A percentile compares a stretch with the other conserved stretches of the same genome.
Evolutionary conservation across 2,329 filamentous ascomycete genomes (phyloP).

Genomic region (Aspergillus pseudoviridinutans): DNA sequence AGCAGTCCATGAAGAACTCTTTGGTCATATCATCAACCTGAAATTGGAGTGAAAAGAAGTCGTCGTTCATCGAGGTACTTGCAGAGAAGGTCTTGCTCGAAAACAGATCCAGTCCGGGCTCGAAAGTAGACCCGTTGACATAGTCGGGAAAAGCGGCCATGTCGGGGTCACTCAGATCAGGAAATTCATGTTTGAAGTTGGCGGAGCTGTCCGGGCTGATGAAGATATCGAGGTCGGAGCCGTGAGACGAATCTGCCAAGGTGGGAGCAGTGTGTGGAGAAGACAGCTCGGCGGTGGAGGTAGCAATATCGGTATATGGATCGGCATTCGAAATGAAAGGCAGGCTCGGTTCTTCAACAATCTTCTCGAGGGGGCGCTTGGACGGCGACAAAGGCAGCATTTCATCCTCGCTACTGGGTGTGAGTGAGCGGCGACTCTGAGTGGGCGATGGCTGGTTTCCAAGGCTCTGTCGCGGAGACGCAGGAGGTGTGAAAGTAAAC

Average conservation of each 20-base stretch:
- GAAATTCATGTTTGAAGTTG: conserved; percentile 29
- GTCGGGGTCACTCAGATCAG: conserved; percentile 24
- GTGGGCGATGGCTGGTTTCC: conserved; percentile 36
- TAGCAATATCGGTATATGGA: conserved; percentile 27
- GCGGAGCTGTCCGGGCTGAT: conserved; percentile 32
- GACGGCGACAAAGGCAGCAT: conserved; percentile 34
- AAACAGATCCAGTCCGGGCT: conserved; percentile 30
- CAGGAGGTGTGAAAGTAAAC: conserved; percentile 46
- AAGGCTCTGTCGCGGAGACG: conserved; percentile 42
- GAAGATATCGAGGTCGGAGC: conserved; percentile 40
- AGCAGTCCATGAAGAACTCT: conserved; percentile 22
- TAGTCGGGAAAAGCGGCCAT: conserved; percentile 35
- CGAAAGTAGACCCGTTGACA: conserved; percentile 29
- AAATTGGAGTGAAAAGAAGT: conserved; percentile 38
- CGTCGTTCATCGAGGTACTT: conserved; percentile 23
- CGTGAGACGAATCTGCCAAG: conserved; percentile 30
- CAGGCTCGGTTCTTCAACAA: conserved; percentile 28
- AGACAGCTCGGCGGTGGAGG: conserved; percentile 30
- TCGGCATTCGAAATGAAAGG: conserved; percentile 24
- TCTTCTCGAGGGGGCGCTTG: conserved; percentile 26
- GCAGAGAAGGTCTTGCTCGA: conserved; percentile 28
- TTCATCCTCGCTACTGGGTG: conserved; percentile 37
- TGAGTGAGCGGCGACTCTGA: conserved; percentile 33
- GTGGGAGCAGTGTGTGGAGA: conserved; percentile 36
- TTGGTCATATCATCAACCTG: conserved; percentile 26